These are phyloP conservation scores for Suillus bovinus DNA, from an alignment of 768 basidiomycete genomes.

Conservation along the genomic window DNA sequence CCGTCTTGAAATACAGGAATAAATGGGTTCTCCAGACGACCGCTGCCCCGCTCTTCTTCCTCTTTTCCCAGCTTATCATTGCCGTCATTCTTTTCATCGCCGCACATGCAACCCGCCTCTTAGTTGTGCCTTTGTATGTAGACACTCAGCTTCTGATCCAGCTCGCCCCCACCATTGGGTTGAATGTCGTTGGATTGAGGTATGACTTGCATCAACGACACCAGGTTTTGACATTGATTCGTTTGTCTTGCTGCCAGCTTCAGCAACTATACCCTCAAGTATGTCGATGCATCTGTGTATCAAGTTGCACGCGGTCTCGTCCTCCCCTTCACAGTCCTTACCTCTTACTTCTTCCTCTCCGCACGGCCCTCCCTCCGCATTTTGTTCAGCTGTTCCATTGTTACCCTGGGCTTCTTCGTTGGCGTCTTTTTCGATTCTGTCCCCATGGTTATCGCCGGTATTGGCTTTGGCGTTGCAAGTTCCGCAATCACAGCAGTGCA, in stretches of 20 bases:
- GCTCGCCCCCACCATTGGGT: constrained; percentile 68
- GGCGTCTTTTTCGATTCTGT: constrained; percentile 81
- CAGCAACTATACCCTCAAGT: constrained; percentile 90
- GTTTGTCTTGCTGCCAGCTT: constrained; percentile 49
- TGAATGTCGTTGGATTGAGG: constrained; percentile 87
- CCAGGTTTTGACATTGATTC: neutral
- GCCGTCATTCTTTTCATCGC: constrained; percentile 73
- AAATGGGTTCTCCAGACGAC: constrained; percentile 90
- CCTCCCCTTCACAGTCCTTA: constrained; percentile 88
- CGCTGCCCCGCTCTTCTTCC: constrained; percentile 80
- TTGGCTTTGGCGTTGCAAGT: constrained; percentile 80
- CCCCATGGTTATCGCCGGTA: constrained; percentile 57
- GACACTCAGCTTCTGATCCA: constrained; percentile 68
- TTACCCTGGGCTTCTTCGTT: constrained; percentile 91
- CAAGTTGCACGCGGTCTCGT: constrained; percentile 94
- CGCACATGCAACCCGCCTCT: constrained; percentile 60
- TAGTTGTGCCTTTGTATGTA: constrained; percentile 67
- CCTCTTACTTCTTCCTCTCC: constrained; percentile 79
- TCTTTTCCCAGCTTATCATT: constrained; percentile 77
- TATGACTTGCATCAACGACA: constrained; percentile 28
- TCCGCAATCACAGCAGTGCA: constrained; percentile 89
- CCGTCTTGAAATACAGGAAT: constrained; percentile 48
- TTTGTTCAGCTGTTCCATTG: constrained; percentile 71
- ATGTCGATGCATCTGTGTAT: constrained; percentile 93
- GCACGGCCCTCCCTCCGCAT: constrained; percentile 76